phyloP scores from a whole-genome alignment of 2,329 filamentous ascomycete species.

The Dothideomycetes sp. region DNA sequence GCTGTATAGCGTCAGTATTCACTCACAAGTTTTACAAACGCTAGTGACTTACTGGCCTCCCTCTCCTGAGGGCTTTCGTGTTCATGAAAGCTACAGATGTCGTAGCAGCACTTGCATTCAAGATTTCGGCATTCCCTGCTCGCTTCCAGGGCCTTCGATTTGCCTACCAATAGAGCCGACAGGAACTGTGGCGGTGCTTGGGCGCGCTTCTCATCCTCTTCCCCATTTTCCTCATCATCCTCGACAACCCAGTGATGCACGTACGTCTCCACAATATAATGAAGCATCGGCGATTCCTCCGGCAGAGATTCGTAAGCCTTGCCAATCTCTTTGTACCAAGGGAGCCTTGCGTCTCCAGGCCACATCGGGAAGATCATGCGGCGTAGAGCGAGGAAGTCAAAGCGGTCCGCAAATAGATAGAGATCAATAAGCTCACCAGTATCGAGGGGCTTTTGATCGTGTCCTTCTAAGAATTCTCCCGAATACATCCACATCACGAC shows the following conservation, averaged over 20 bases:
- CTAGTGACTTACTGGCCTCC: constrained; percentile 3
- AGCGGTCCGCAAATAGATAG: constrained; percentile 1
- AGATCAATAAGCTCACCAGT: too few relatives aligned
- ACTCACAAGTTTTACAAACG: too few relatives aligned
- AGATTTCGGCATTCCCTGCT: too few relatives aligned
- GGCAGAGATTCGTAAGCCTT: not conserved
- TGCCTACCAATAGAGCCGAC: not conserved
- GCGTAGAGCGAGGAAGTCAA: constrained; percentile 1
- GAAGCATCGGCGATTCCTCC: not conserved
- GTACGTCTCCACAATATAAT: not conserved
- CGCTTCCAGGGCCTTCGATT: too few relatives aligned
- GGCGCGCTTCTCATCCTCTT: not conserved
- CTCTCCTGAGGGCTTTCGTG: constrained; percentile 2
- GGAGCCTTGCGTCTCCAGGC: not conserved
- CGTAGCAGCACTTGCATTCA: not conserved
- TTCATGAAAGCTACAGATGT: constrained; percentile 5
- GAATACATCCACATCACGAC: too few relatives aligned
- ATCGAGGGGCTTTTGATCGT: too few relatives aligned
- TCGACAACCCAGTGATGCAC: constrained; percentile 2
- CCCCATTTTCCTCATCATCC: not conserved
- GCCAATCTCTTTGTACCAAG: not conserved
- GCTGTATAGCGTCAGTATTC: too few relatives aligned
- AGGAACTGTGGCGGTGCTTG: not conserved
- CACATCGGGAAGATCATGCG: constrained; percentile 1
- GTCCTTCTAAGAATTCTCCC: too few relatives aligned